Percentiles rank a stretch among this genome's conserved stretches.
phyloP scores from a whole-genome alignment of 2,329 filamentous ascomycete species.

The Fusarium sp. region DNA sequence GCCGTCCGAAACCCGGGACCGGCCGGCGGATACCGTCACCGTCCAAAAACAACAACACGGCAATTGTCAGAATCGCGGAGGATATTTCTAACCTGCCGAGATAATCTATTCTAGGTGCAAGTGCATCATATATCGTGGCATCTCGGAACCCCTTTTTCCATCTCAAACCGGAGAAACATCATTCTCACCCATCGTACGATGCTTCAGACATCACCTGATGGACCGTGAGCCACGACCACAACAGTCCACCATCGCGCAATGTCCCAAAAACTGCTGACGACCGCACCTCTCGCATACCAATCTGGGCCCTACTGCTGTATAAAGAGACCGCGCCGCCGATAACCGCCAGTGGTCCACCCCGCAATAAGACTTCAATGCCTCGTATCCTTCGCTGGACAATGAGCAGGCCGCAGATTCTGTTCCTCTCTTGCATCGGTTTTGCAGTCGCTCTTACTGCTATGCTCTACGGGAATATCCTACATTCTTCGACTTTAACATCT shows the following conservation, averaged over 20 bases:
- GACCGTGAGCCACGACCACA: slow-evolving; percentile 26
- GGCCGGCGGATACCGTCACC: background rate
- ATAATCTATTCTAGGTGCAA: background rate
- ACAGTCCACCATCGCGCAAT: slow-evolving; percentile 43
- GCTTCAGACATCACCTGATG: slow-evolving; percentile 39
- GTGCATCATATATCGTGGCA: background rate
- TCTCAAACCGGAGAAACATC: slow-evolving; percentile 26
- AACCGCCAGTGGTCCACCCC: slow-evolving; percentile 31
- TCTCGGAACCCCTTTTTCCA: slow-evolving; percentile 1
- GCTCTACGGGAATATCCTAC: slow-evolving; percentile 48
- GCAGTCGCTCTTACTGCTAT: slow-evolving; percentile 50
- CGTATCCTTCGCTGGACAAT: slow-evolving; percentile 49
- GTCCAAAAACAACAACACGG: background rate
- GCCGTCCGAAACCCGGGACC: slow-evolving; percentile 6
- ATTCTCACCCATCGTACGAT: slow-evolving; percentile 39
- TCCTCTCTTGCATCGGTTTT: slow-evolving; percentile 49
- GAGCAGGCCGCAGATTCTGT: slow-evolving; percentile 48
- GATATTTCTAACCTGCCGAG: background rate
- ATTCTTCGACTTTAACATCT: slow-evolving; percentile 37
- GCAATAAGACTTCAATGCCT: slow-evolving; percentile 41
- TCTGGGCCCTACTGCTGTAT: slow-evolving; percentile 17
- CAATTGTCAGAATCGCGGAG: background rate
- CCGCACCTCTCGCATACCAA: slow-evolving; percentile 1
- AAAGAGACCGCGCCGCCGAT: slow-evolving; percentile 41
- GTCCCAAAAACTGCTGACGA: slow-evolving; percentile 1